Conservation (phyloP, 2,329 filamentous ascomycete genomes). For the Sarocladiaceae sp. region DNA sequence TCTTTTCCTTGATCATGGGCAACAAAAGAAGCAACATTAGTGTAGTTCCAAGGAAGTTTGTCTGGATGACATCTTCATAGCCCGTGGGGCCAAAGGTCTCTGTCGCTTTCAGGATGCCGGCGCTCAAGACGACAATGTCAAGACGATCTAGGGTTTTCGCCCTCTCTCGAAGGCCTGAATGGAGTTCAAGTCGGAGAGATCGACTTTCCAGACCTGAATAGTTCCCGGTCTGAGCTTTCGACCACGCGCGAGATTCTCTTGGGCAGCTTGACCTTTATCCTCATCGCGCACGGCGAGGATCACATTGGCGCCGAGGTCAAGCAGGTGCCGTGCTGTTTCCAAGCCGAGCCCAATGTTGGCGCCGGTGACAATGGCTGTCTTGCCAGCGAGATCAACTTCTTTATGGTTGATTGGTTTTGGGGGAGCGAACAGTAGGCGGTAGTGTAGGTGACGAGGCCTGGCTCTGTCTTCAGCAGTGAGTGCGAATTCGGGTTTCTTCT, state of each 20-base stretch:
- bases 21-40: conserved; percentile 40
- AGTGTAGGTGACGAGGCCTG: neutral
- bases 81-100: conserved; percentile 16
- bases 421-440: neutral
- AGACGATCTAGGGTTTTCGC: conserved; percentile 25
- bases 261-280: conserved; percentile 32
- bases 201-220: conserved; percentile 26
- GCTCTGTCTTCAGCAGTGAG: neutral
- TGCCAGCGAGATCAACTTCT: conserved; percentile 20
- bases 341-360: conserved; percentile 38
- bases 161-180: conserved; percentile 29
- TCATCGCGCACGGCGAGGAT: conserved; percentile 36
- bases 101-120: conserved; percentile 18
- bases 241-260: conserved; percentile 20
- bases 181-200: conserved; percentile 32
- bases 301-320: conserved; percentile 27
- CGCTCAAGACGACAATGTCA: conserved; percentile 32
- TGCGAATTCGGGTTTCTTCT: neutral
- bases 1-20: conserved; percentile 34
- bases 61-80: conserved; percentile 39
- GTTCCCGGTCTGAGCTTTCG: conserved; percentile 20
- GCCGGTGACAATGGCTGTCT: conserved; percentile 39
- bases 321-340: conserved; percentile 34
- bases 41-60: conserved; percentile 47
- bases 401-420: neutral